Conservation (phyloP, 2,329 filamentous ascomycete genomes). For the Colletotrichum sp. region DNA sequence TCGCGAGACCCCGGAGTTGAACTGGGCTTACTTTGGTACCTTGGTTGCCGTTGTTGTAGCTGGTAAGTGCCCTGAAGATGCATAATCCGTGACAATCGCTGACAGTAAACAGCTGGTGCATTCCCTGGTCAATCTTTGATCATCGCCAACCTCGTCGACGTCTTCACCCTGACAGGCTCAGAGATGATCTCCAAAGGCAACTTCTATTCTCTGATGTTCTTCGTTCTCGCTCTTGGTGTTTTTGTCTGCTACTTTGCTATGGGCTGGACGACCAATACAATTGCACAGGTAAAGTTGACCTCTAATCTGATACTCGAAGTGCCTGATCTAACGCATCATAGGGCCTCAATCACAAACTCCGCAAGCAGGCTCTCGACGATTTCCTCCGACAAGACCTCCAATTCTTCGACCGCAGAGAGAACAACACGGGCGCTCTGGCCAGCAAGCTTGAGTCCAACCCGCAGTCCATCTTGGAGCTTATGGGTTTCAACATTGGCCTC, state of each 20-base stretch:
- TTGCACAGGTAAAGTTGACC: slow-evolving; percentile 29
- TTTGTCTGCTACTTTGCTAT: slow-evolving; percentile 48
- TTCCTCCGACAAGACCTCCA: slow-evolving; percentile 46
- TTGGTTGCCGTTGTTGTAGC: slow-evolving; percentile 32
- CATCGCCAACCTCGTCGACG: slow-evolving; percentile 43
- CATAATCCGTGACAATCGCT: not conserved
- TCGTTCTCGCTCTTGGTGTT: slow-evolving; percentile 51
- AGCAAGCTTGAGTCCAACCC: slow-evolving; percentile 41
- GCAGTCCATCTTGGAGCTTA: slow-evolving; percentile 44
- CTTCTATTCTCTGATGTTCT: slow-evolving; percentile 62
- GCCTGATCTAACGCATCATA: not conserved
- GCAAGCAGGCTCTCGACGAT: slow-evolving; percentile 31
- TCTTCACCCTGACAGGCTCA: slow-evolving; percentile 39
- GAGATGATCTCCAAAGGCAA: slow-evolving; percentile 45
- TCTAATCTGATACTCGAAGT: not conserved
- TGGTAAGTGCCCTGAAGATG: slow-evolving; percentile 17
- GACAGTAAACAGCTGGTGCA: slow-evolving; percentile 30
- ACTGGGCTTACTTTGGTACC: slow-evolving; percentile 38
- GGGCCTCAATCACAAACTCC: slow-evolving; percentile 28
- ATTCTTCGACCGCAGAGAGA: slow-evolving; percentile 47
- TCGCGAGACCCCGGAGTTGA: slow-evolving; percentile 40
- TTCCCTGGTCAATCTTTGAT: slow-evolving; percentile 51
- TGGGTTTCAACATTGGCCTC: slow-evolving; percentile 46
- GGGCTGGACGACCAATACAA: slow-evolving; percentile 39
- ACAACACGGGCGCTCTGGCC: slow-evolving; percentile 41